Evolutionary conservation across 352 stramenopile genomes (phyloP).

Genomic region (Bremia lactucae): DNA sequence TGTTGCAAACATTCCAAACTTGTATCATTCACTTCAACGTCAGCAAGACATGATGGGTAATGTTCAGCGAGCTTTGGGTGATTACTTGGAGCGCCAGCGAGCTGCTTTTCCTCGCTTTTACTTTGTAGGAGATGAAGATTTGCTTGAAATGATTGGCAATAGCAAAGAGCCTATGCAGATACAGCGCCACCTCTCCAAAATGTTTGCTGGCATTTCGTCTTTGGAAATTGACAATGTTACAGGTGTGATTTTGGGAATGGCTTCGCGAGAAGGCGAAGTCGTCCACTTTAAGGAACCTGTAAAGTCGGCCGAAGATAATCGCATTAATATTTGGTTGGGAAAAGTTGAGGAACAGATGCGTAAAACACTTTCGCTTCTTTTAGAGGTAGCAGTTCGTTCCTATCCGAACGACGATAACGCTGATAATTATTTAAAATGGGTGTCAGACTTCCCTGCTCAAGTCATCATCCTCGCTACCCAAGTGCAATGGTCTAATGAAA

Average conservation of each 20-base stretch:
- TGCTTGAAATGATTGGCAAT: slow-evolving; percentile 99
- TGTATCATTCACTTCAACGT: slow-evolving; percentile 88
- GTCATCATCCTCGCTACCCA: slow-evolving; percentile 97
- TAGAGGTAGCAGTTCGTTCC: slow-evolving; percentile 88
- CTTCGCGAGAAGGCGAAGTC: slow-evolving; percentile 98
- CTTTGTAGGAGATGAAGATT: slow-evolving; percentile 99
- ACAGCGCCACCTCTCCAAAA: slow-evolving; percentile 95
- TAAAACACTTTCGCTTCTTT: slow-evolving; percentile 89
- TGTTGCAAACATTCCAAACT: slow-evolving; percentile 80
- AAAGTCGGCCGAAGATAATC: slow-evolving; percentile 81
- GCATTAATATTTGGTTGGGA: slow-evolving; percentile 93
- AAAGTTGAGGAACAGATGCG: slow-evolving; percentile 97
- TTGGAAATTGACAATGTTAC: slow-evolving; percentile 73
- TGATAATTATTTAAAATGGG: slow-evolving; percentile 92
- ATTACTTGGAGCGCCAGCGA: slow-evolving; percentile 98
- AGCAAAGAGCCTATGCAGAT: slow-evolving; percentile 97
- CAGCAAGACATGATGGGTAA: slow-evolving; percentile 97
- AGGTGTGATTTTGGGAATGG: slow-evolving; percentile 87
- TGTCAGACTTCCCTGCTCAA: slow-evolving; percentile 96
- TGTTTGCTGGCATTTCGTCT: slow-evolving; percentile 97
- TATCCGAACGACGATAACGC: slow-evolving; percentile 65
- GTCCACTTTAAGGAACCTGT: slow-evolving; percentile 91
- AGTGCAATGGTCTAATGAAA: slow-evolving; percentile 93
- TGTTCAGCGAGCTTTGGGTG: slow-evolving; percentile 98
- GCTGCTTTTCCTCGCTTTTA: slow-evolving; percentile 98